Evolutionary conservation across 805 yeast genomes (phyloP).

Genomic region (Hermanozyma aechmeae): DNA sequence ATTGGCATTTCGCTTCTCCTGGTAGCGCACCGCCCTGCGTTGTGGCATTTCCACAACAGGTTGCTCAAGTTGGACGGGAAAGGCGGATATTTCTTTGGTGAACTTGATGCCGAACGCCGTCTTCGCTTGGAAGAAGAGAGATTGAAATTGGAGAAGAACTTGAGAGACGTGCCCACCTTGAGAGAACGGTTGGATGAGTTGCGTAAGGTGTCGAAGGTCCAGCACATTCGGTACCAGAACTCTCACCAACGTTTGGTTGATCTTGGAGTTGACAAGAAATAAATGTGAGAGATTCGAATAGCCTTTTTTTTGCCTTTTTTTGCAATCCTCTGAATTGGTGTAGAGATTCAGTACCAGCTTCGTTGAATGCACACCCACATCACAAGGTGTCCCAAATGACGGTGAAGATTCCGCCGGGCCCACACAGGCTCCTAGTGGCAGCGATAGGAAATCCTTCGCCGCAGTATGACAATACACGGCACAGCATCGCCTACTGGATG

Average conservation of each 20-base stretch:
- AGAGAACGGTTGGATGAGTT: conserved; percentile 59
- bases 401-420: too few species aligned
- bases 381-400: too few species aligned
- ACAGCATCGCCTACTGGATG: conserved; percentile 65
- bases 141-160: conserved; percentile 53
- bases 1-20: conserved; percentile 77
- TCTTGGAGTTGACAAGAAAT: conserved; percentile 10
- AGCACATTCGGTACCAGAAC: conserved; percentile 25
- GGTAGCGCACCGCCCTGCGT: conserved; percentile 85
- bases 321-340: too few species aligned
- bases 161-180: conserved; percentile 64
- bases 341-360: too few species aligned
- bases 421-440: conserved; percentile 5
- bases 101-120: conserved; percentile 65
- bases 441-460: conserved; percentile 77
- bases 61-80: conserved; percentile 81
- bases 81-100: conserved; percentile 54
- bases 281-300: too few species aligned
- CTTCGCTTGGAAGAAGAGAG: conserved; percentile 72
- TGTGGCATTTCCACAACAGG: conserved; percentile 86
- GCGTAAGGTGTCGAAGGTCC: conserved; percentile 40
- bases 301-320: too few species aligned
- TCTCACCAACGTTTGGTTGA: conserved; percentile 19
- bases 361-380: too few species aligned
- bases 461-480: conserved; percentile 53